Conservation (phyloP, 768 basidiomycete species). For the Pholiota molesta region DNA sequence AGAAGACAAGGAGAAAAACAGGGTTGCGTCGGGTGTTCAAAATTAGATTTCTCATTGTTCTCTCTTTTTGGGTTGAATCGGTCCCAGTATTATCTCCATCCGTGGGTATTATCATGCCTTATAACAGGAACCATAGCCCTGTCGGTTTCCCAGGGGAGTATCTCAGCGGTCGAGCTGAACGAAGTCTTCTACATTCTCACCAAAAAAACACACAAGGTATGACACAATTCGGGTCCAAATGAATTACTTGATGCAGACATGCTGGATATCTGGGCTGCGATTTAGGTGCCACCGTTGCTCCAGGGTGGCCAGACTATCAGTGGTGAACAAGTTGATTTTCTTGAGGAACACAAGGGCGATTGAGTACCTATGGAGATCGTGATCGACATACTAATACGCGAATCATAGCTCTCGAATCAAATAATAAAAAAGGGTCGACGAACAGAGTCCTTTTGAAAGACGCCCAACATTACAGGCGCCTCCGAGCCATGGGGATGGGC, state of each 20-base stretch:
- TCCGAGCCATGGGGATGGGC: background rate
- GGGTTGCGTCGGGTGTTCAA: background rate
- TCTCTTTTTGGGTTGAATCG: background rate
- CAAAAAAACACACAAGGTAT: background rate
- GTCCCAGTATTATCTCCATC: background rate
- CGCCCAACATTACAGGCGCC: conserved; percentile 1
- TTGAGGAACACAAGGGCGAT: no score
- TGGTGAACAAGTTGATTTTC: background rate
- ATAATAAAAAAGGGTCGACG: background rate
- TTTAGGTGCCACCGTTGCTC: background rate
- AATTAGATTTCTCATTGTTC: background rate
- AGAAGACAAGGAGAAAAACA: background rate
- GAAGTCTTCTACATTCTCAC: background rate
- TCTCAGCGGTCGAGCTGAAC: background rate
- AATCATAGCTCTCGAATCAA: background rate
- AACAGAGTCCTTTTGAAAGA: background rate
- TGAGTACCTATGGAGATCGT: no score
- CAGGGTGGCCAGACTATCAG: background rate
- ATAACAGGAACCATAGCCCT: background rate
- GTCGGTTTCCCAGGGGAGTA: background rate
- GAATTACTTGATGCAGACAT: background rate
- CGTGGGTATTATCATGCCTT: background rate
- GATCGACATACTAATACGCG: no score
- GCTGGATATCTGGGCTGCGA: background rate
- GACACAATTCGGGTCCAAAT: background rate